phyloP scores from a whole-genome alignment of 2,329 filamentous ascomycete species.

The Fusarium duplospermum region DNA sequence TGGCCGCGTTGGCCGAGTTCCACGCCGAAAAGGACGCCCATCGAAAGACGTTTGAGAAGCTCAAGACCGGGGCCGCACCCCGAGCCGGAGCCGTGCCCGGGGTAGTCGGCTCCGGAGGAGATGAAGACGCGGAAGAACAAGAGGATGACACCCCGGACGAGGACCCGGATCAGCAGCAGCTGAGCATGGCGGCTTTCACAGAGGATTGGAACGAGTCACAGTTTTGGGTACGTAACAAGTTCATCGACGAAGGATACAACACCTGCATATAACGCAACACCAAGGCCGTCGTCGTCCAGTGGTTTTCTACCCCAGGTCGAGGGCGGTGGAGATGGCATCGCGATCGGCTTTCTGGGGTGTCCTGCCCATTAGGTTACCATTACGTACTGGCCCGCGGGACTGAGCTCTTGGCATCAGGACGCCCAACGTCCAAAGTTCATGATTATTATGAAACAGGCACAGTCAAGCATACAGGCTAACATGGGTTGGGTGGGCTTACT shows the following conservation, averaged over 20 bases:
- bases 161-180: constrained; percentile 59
- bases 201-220: constrained; percentile 89
- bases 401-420: constrained; percentile 15
- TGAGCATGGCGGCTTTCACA: constrained; percentile 76
- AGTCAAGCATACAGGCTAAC: constrained; percentile 9
- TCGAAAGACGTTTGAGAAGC: constrained; percentile 73
- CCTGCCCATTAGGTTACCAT: constrained; percentile 28
- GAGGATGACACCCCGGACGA: constrained; percentile 53
- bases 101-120: constrained; percentile 49
- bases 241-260: neutral
- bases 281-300: constrained; percentile 6
- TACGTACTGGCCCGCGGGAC: constrained; percentile 36
- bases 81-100: constrained; percentile 45
- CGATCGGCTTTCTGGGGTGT: constrained; percentile 29
- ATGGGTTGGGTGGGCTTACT: constrained; percentile 3
- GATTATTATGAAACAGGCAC: constrained; percentile 18
- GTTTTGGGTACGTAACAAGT: constrained; percentile 74
- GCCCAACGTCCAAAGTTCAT: constrained; percentile 31
- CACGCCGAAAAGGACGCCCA: constrained; percentile 77
- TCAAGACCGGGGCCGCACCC: constrained; percentile 50
- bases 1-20: constrained; percentile 79
- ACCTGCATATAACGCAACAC: constrained; percentile 4
- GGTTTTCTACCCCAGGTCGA: constrained; percentile 1
- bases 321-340: constrained; percentile 37
- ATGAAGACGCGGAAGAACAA: neutral